Evolutionary conservation across 2,329 filamentous ascomycete species (phyloP).

Genomic region (Cercospora zeae-maydis): DNA sequence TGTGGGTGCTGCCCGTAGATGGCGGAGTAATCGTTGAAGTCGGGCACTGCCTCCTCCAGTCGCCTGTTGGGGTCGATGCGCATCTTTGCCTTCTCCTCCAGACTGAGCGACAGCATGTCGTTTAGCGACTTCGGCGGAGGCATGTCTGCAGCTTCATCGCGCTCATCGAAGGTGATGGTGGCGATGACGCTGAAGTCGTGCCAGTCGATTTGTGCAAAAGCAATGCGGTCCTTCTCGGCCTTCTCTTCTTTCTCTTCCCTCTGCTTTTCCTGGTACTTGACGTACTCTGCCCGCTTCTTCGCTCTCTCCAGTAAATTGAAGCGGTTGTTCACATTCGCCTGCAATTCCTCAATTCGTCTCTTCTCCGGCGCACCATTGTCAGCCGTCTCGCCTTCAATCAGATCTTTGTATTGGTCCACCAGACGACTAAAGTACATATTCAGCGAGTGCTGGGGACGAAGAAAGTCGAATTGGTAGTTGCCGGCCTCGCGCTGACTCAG

Average conservation of each 20-base stretch:
- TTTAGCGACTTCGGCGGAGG: conserved; percentile 85
- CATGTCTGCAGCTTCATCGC: conserved; percentile 79
- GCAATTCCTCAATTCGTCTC: conserved; percentile 67
- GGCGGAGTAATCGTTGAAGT: conserved; percentile 55
- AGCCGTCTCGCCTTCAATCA: conserved; percentile 65
- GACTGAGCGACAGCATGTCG: conserved; percentile 87
- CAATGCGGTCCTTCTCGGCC: conserved; percentile 72
- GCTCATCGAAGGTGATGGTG: conserved; percentile 86
- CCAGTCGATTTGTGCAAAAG: conserved; percentile 90
- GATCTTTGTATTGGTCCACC: conserved; percentile 86
- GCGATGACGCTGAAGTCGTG: conserved; percentile 95
- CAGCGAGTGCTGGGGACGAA: conserved; percentile 90
- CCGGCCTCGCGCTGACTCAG: conserved; percentile 82
- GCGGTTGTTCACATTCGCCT: conserved; percentile 72
- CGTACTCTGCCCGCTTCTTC: conserved; percentile 81
- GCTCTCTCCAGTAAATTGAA: conserved; percentile 76
- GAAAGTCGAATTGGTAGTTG: conserved; percentile 94
- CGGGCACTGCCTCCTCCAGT: conserved; percentile 93
- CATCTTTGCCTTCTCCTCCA: conserved; percentile 91
- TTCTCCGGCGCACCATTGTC: conserved; percentile 69
- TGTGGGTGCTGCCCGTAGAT: conserved; percentile 33
- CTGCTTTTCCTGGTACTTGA: conserved; percentile 77
- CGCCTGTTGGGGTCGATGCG: conserved; percentile 77
- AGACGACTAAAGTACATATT: conserved; percentile 93
- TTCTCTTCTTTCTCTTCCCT: conserved; percentile 86